Evolutionary conservation across 768 basidiomycete genomes (phyloP), one percentile per base, ranked within the genome.

Genomic region (Tylopilus sp.): DNA sequence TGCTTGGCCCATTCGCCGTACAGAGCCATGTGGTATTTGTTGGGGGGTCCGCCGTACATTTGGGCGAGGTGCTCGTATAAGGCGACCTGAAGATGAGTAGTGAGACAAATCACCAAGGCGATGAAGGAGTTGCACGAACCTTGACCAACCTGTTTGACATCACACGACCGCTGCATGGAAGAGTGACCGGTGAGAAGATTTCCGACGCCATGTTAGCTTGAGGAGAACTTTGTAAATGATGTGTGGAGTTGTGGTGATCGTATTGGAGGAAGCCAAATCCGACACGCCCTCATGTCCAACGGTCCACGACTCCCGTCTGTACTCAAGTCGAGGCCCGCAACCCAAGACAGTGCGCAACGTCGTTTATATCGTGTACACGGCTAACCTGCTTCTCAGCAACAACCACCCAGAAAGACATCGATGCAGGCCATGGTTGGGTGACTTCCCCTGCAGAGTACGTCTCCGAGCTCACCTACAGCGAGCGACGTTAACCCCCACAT

Each of bases 31-130:
- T 93, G 88, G 40, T 73, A 66, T 13, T 70, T 59, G 55, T 88
- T 91, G 0, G 94, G 93, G 10, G 79, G 77, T 0, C 91, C 90
- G 20, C 91, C 88, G 10, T 71, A 70, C 26, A 85, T 72, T 4
- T 66, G 56, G 0, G 85, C 79, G 10, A 95, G 73, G 60, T 91
- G 86, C 66, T 98, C 95, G 57, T 94, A 95, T 79, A 95, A 76
- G 0, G 95, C 85, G n/a, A 82, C 90, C 92, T 98, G 59, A 21
- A 43, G 1, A 12, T 20, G 48, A n/a, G n/a, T 22, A n/a, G 42
- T 47, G 50, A 48, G 35, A 43, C 22, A 3, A 4, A 33, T 35
- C 11, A n/a, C 5, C 2, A 9, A 22, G 18, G n/a, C 22, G 39
- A 18, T 13, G 30, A 17, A 28, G 17, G 13, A 20, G 40, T 23